These are phyloP conservation scores for Neurospora tetraspora DNA, from an alignment of 495 filamentous ascomycete species.

Conservation along the genomic window DNA sequence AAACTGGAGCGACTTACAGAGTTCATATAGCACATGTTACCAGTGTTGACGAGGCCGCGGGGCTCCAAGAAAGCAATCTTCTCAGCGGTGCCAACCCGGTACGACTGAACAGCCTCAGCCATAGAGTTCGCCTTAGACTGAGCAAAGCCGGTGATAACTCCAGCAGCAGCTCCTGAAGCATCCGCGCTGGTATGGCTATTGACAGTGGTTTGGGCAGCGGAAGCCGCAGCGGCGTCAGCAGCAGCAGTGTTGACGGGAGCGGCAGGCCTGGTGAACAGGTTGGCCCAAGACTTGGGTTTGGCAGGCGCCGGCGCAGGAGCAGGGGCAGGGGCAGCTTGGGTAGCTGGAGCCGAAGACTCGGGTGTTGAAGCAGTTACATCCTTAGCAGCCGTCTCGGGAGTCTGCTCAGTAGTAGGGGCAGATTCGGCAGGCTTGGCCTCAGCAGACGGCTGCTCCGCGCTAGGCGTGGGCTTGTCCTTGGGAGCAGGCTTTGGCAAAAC, in stretches of 20 bases:
- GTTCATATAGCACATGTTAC: constrained; percentile 99
- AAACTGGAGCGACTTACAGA: constrained; percentile 52
- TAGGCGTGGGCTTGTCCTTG: constrained; percentile 34
- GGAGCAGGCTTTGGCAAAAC: constrained; percentile 46
- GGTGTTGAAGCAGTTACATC: constrained; percentile 9
- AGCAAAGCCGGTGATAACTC: constrained; percentile 20
- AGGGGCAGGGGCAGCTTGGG: constrained; percentile 28
- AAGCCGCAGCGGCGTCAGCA: constrained; percentile 13
- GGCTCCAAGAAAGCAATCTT: constrained; percentile 83
- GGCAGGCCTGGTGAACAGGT: constrained; percentile 52
- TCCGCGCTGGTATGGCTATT: constrained; percentile 9
- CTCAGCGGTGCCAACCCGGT: constrained; percentile 48
- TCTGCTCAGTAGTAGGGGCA: constrained; percentile 27
- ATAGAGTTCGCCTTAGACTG: constrained; percentile 56
- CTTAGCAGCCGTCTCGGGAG: constrained; percentile 15
- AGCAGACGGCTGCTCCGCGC: constrained; percentile 10
- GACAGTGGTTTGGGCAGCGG: constrained; percentile 14
- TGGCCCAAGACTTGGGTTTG: constrained; percentile 68
- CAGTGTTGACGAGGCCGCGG: constrained; percentile 90
- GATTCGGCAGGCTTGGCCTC: constrained; percentile 9
- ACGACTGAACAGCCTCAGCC: constrained; percentile 59
- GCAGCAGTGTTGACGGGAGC: constrained; percentile 19
- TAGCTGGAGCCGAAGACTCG: constrained; percentile 15
- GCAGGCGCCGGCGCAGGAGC: constrained; percentile 30
- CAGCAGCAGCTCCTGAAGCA: constrained; percentile 4